These are phyloP conservation scores for Meyerozyma sp. DNA, from an alignment of 1,139 yeast species.

Conservation along the genomic window DNA sequence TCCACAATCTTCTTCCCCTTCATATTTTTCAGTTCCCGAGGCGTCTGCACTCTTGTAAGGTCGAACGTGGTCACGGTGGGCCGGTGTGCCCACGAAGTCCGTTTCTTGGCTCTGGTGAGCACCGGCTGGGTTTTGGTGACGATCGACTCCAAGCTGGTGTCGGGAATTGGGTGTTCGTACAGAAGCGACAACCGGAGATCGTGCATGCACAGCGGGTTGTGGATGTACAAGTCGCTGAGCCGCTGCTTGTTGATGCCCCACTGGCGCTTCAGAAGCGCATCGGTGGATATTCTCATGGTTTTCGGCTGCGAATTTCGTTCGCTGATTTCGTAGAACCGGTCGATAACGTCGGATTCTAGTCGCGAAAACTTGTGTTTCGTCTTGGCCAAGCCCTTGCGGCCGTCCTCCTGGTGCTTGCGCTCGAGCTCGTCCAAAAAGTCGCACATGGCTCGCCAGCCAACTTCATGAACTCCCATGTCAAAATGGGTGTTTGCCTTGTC, in stretches of 20 bases:
- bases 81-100: slow-evolving; percentile 59
- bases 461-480: slow-evolving; percentile 66
- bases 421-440: slow-evolving; percentile 55
- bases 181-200: slow-evolving; percentile 75
- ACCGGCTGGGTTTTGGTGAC: slow-evolving; percentile 39
- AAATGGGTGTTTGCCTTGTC: slow-evolving; percentile 56
- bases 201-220: slow-evolving; percentile 71
- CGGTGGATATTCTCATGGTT: slow-evolving; percentile 60
- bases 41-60: slow-evolving; percentile 55
- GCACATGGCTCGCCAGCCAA: slow-evolving; percentile 57
- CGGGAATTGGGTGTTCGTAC: slow-evolving; percentile 65
- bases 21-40: slow-evolving; percentile 40
- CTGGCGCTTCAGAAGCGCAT: slow-evolving; percentile 48
- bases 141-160: slow-evolving; percentile 43
- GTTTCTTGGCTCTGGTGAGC: slow-evolving; percentile 55
- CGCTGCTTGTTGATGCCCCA: slow-evolving; percentile 70
- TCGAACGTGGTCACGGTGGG: slow-evolving; percentile 71
- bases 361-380: slow-evolving; percentile 36
- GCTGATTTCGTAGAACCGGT: slow-evolving; percentile 32
- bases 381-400: slow-evolving; percentile 21
- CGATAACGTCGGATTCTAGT: slow-evolving; percentile 39
- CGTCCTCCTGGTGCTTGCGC: slow-evolving; percentile 38
- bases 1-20: slow-evolving; percentile 33
- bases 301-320: slow-evolving; percentile 51
- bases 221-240: slow-evolving; percentile 63